A percentile compares a stretch with the other conserved stretches of the same genome.
phyloP scores from a whole-genome alignment of 2,329 filamentous ascomycete genomes.

The Juglanconis sp. region DNA sequence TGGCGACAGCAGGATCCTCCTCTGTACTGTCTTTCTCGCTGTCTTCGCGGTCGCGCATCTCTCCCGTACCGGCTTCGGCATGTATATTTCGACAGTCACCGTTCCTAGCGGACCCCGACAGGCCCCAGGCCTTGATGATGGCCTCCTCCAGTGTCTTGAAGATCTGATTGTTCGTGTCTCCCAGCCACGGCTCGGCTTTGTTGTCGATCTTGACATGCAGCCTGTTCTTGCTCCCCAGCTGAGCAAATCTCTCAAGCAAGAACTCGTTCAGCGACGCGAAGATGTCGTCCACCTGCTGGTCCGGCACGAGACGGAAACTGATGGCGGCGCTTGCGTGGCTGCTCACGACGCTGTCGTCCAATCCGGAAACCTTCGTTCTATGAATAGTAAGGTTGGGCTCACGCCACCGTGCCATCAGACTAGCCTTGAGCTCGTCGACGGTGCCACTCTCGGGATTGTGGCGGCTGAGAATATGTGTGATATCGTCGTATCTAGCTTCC shows the following conservation, averaged over 20 bases:
- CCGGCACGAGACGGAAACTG: constrained; percentile 87
- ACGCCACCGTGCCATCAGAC: constrained; percentile 90
- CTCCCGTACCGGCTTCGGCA: background rate
- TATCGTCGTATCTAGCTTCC: constrained; percentile 77
- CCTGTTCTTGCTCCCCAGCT: constrained; percentile 75
- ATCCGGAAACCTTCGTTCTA: constrained; percentile 86
- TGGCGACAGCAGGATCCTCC: background rate
- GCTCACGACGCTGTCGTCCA: constrained; percentile 88
- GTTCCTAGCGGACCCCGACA: constrained; percentile 21
- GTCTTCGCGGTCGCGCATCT: background rate
- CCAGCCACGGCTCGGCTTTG: constrained; percentile 92
- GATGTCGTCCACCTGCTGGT: constrained; percentile 81
- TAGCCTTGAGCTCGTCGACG: constrained; percentile 71
- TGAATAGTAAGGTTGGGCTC: constrained; percentile 94
- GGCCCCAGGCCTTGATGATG: constrained; percentile 80
- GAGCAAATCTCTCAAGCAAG: constrained; percentile 66
- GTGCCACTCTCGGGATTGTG: constrained; percentile 61
- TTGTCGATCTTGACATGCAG: constrained; percentile 85
- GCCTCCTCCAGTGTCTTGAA: constrained; percentile 86
- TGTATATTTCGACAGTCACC: background rate
- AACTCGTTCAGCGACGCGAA: constrained; percentile 65
- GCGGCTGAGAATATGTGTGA: constrained; percentile 71
- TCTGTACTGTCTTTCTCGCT: background rate
- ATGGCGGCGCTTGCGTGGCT: constrained; percentile 84
- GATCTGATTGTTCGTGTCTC: constrained; percentile 84